Evolutionary conservation across 148 eudicot species (phyloP).

Genomic region (Chenopodium berlandieri): DNA sequence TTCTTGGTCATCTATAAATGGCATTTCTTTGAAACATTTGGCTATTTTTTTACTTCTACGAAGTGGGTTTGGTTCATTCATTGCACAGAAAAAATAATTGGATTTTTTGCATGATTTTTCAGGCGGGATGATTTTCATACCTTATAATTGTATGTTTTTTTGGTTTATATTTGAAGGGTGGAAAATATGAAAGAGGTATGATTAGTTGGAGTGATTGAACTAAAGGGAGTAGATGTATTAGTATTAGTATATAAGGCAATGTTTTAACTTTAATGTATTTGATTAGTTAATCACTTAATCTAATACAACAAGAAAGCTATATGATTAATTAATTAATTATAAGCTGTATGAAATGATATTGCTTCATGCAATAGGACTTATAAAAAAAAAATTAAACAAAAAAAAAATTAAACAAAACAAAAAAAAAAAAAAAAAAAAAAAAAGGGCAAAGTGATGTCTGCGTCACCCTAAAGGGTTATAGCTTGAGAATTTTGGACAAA

Average conservation of each 20-base stretch:
- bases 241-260: not conserved
- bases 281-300: constrained; percentile 13
- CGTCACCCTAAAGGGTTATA: constrained; percentile 3
- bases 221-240: not conserved
- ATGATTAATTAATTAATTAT: not conserved
- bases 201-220: not conserved
- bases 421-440: not conserved
- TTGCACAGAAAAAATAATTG: constrained; percentile 68
- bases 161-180: not conserved
- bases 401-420: too few relatives aligned
- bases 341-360: constrained; percentile 13
- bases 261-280: not conserved
- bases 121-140: constrained; percentile 19
- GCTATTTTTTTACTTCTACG: constrained; percentile 41
- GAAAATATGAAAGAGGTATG: constrained; percentile 4
- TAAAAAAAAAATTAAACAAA: not conserved
- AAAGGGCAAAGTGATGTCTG: constrained; percentile 13
- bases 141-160: constrained; percentile 6
- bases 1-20: constrained; percentile 41
- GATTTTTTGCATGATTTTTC: constrained; percentile 39
- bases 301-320: not conserved
- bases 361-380: constrained; percentile 7
- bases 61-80: constrained; percentile 56
- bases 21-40: constrained; percentile 52
- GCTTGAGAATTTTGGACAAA: not conserved